Evolutionary conservation across 768 basidiomycete genomes (phyloP), one percentile per base, ranked within the genome.

Genomic region (Amanita rubescens): DNA sequence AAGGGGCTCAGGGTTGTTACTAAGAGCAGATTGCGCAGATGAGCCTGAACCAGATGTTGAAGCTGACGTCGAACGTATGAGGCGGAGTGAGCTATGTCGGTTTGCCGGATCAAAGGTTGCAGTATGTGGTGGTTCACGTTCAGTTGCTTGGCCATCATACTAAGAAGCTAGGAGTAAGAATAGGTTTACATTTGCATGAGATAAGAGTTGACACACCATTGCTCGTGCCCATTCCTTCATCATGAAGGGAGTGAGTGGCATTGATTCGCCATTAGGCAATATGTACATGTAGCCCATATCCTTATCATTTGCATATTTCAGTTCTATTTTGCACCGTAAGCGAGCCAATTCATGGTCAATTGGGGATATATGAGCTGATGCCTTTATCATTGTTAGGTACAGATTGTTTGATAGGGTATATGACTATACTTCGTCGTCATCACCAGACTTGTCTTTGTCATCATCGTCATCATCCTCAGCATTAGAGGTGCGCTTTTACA

Each of bases 191-290:
- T 30, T 30, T 30, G 27, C 27, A n/a, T n/a, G n/a, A n/a, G 27
- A 30, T 30, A 30, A 48, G n/a, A n/a, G n/a, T 41, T 15, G 2
- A 59, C 57, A 1, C 17, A 60, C 59, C 48, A 60, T 53, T 8
- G 59, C 57, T 1, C 51, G 33, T 3, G 32, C 35, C 59, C 59
- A 60, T 15, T 55, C 55, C n/a, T 56, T 58, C 35, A 60, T 52
- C 59, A 60, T 60, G 12, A 49, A 45, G 8, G 59, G 57, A 5
- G 55, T 58, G 10, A 60, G 51, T 12, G 38, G 45, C 12, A 52
- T 34, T 19, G n/a, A n/a, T n/a, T n/a, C n/a, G 46, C 34, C 27
- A n/a, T 44, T 42, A 3, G 46, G 22, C 15, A 47, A 41, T 9
- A 60, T 51, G 35, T 58, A 60, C 3, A 47, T 58, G 20, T 56